Conservation (phyloP, 306 rosid genomes). For the Rosa lucieae region DNA sequence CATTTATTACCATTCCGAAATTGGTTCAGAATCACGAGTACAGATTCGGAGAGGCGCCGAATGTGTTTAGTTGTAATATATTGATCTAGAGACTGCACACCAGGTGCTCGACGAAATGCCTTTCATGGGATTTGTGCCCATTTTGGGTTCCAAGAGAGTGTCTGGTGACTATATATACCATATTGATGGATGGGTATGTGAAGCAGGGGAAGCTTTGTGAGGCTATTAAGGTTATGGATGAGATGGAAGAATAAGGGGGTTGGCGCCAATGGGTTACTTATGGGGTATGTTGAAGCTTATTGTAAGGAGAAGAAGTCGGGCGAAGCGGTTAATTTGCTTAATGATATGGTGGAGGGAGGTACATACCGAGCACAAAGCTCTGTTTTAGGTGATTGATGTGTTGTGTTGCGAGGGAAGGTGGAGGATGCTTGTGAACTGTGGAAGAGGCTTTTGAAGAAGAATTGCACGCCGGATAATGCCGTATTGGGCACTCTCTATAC, state of each 20-base stretch:
- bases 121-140: conserved; percentile 64
- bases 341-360: conserved; percentile 61
- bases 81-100: conserved; percentile 51
- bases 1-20: no score
- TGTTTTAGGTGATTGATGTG: conserved; percentile 68
- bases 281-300: conserved; percentile 70
- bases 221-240: conserved; percentile 77
- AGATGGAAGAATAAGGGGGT: conserved; percentile 83
- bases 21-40: no score
- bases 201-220: conserved; percentile 55
- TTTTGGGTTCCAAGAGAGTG: conserved; percentile 43
- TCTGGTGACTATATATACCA: conserved; percentile 62
- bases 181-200: conserved; percentile 67
- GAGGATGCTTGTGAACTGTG: no score
- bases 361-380: conserved; percentile 50
- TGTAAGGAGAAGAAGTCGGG: conserved; percentile 55
- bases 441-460: no score
- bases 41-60: conserved; percentile 47
- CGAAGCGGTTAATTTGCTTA: conserved; percentile 63
- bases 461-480: no score
- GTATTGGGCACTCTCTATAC: no score
- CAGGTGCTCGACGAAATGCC: conserved; percentile 71
- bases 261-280: conserved; percentile 64
- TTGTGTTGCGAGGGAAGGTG: conserved; percentile 31
- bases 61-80: conserved; percentile 64